These are phyloP conservation scores for Sideroxylon spinosum DNA, from an alignment of 179 eudicot species.

Conservation along the genomic window DNA sequence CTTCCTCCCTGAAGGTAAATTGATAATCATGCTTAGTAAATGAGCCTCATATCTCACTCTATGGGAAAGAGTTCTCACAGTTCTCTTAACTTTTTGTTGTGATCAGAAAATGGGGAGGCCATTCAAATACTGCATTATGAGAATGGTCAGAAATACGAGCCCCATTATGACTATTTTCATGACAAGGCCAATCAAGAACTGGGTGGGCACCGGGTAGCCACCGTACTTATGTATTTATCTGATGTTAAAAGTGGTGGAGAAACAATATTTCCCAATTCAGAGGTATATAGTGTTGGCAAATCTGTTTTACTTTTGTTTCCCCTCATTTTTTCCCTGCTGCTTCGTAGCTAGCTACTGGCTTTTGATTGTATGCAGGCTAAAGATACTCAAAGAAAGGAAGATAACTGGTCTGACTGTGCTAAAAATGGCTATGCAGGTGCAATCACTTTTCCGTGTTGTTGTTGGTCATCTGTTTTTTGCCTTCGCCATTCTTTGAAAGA, in stretches of 20 bases:
- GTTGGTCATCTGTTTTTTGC: background rate
- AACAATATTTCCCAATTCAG: conserved; percentile 61
- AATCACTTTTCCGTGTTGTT: background rate
- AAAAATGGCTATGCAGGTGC: conserved; percentile 75
- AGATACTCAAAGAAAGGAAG: conserved; percentile 50
- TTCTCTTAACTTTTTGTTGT: conserved; percentile 5
- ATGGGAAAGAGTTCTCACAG: background rate
- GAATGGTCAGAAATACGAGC: conserved; percentile 85
- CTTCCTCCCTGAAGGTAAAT: conserved; percentile 76
- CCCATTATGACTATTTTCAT: conserved; percentile 75
- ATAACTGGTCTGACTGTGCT: conserved; percentile 78
- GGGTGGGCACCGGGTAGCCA: conserved; percentile 88
- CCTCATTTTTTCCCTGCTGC: background rate
- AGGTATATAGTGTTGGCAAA: conserved; percentile 26
- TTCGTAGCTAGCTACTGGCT: background rate
- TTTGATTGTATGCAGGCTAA: conserved; percentile 30
- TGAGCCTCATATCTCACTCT: background rate
- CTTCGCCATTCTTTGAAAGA: background rate
- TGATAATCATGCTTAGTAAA: background rate
- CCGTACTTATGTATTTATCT: conserved; percentile 84
- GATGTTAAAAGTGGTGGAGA: conserved; percentile 69
- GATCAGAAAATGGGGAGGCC: conserved; percentile 79
- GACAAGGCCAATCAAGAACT: conserved; percentile 63
- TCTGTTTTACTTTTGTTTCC: background rate
- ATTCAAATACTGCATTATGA: conserved; percentile 83